A percentile compares a stretch with the other conserved stretches of the same genome.
These are phyloP conservation scores for Penicillium digitatum DNA, from an alignment of 2,329 filamentous ascomycete genomes.

Conservation along the genomic window DNA sequence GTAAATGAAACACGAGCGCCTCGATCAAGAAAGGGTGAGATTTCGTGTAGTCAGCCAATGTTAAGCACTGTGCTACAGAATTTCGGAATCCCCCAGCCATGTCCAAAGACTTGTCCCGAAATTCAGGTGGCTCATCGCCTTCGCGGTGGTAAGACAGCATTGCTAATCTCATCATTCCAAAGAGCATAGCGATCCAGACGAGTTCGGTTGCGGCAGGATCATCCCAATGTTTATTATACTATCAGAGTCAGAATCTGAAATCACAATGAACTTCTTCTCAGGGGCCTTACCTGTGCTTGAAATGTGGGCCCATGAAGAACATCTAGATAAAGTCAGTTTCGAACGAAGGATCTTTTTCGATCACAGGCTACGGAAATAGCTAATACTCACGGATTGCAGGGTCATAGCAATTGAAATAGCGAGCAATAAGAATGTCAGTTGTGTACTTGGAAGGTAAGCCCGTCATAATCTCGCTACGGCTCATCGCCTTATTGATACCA, in stretches of 20 bases:
- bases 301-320: slow-evolving; percentile 83
- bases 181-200: slow-evolving; percentile 61
- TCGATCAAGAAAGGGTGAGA: slow-evolving; percentile 59
- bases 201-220: slow-evolving; percentile 55
- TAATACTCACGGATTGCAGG: slow-evolving; percentile 55
- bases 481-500: slow-evolving; percentile 64
- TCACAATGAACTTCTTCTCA: not conserved
- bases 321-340: slow-evolving; percentile 37
- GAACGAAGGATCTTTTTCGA: too few relatives aligned
- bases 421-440: slow-evolving; percentile 77
- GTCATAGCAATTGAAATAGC: slow-evolving; percentile 83
- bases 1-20: slow-evolving; percentile 58
- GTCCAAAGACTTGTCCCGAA: slow-evolving; percentile 53
- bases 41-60: slow-evolving; percentile 61
- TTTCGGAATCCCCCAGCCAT: slow-evolving; percentile 47
- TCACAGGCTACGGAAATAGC: not conserved
- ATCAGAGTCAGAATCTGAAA: slow-evolving; percentile 16
- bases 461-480: slow-evolving; percentile 71
- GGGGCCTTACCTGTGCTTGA: slow-evolving; percentile 58
- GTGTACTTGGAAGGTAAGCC: slow-evolving; percentile 76
- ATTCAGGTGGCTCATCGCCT: slow-evolving; percentile 61
- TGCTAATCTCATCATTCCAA: slow-evolving; percentile 62
- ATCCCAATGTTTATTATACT: slow-evolving; percentile 62
- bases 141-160: slow-evolving; percentile 60
- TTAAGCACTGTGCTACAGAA: slow-evolving; percentile 60